Conservation (phyloP, 805 yeast genomes). For the Spathaspora gorwiae region DNA sequence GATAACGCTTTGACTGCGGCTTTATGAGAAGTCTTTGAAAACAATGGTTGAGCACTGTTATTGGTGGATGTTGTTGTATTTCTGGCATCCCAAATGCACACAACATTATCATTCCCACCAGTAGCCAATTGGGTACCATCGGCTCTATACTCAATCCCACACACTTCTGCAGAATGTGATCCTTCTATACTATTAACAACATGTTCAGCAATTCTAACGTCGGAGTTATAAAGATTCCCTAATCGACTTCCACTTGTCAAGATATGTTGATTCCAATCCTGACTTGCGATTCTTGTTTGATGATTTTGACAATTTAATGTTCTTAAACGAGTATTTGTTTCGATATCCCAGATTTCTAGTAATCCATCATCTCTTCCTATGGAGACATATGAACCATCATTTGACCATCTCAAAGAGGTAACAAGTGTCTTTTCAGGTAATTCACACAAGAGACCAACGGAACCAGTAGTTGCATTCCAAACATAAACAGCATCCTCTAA, state of each 20-base stretch:
- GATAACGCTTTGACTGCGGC: constrained; percentile 95
- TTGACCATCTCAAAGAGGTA: constrained; percentile 83
- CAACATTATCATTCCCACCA: constrained; percentile 93
- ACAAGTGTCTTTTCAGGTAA: constrained; percentile 44
- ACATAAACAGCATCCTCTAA: constrained; percentile 77
- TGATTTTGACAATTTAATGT: constrained; percentile 68
- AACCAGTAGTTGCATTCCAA: constrained; percentile 86
- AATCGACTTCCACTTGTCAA: constrained; percentile 84
- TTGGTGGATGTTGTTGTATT: constrained; percentile 12
- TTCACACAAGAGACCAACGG: constrained; percentile 66
- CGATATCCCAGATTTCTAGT: constrained; percentile 92
- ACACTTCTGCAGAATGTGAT: constrained; percentile 79
- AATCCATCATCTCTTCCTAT: constrained; percentile 81
- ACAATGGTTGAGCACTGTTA: constrained; percentile 46
- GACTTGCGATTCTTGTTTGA: constrained; percentile 70
- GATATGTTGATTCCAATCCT: constrained; percentile 78
- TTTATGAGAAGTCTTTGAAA: constrained; percentile 71
- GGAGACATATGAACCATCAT: constrained; percentile 80
- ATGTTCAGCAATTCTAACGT: constrained; percentile 82
- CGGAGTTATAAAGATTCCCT: constrained; percentile 83
- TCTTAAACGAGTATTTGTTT: constrained; percentile 65
- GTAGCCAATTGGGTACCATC: constrained; percentile 86
- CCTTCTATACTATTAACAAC: constrained; percentile 49
- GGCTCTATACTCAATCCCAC: constrained; percentile 80
- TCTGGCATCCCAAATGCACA: constrained; percentile 89